Conservation (phyloP, 768 basidiomycete species). For the Naganishia onofrii region DNA sequence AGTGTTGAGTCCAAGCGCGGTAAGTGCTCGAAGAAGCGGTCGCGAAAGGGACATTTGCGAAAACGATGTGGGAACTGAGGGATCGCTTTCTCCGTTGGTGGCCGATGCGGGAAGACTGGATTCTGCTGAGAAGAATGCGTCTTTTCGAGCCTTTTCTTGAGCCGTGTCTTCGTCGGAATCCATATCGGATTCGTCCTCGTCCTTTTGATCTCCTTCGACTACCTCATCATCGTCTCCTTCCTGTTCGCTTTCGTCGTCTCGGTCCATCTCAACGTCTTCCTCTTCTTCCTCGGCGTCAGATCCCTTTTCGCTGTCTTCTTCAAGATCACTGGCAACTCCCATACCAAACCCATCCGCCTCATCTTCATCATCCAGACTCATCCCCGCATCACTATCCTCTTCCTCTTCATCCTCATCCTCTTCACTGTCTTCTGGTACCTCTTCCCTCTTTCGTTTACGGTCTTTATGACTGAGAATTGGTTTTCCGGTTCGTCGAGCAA, state of each 20-base stretch:
- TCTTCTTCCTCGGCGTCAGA: slow-evolving; percentile 40
- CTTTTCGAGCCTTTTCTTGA: slow-evolving; percentile 68
- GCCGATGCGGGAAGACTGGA: slow-evolving; percentile 54
- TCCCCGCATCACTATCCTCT: slow-evolving; percentile 41
- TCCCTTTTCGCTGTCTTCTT: slow-evolving; percentile 26
- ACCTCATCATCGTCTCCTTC: slow-evolving; percentile 52
- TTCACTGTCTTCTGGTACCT: slow-evolving; percentile 31
- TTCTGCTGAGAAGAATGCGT: slow-evolving; percentile 72
- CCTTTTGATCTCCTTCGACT: slow-evolving; percentile 47
- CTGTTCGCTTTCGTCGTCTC: slow-evolving; percentile 31
- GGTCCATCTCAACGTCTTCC: slow-evolving; percentile 41
- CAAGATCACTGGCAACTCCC: slow-evolving; percentile 32
- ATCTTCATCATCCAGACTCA: slow-evolving; percentile 34
- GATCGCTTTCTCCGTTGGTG: slow-evolving; percentile 49
- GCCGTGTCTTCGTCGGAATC: slow-evolving; percentile 57
- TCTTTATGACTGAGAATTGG: slow-evolving; percentile 56
- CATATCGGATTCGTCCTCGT: slow-evolving; percentile 50
- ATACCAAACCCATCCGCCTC: slow-evolving; percentile 39
- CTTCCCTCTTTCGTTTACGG: slow-evolving; percentile 60
- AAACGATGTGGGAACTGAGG: slow-evolving; percentile 70
- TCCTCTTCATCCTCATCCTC: slow-evolving; percentile 40
- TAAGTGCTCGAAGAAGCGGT: slow-evolving; percentile 83
- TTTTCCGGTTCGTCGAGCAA: slow-evolving; percentile 64
- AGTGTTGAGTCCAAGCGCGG: slow-evolving; percentile 69
- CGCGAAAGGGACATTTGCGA: slow-evolving; percentile 92